Base-by-base conservation (phyloP, 2,329 filamentous ascomycete genomes). In the Phaeosphaeria sp. region DNA sequence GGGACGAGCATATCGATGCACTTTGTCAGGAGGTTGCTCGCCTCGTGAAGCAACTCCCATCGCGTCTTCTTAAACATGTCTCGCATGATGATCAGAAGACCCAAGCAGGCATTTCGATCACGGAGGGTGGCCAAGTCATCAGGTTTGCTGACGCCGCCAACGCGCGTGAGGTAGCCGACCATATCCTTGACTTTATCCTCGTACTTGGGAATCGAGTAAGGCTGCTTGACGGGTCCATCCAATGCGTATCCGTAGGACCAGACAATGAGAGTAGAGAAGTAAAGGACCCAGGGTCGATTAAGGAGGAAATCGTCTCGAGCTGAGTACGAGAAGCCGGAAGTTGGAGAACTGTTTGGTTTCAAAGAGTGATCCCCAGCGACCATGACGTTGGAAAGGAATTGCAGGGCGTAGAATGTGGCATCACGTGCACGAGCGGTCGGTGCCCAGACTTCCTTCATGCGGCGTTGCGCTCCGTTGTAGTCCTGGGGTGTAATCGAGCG, bases 241-340 rank as follows among this genome's bases (percentile, higher is more conserved):
- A 96, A 81, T 0, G 94, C 93, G 73, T 89, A 97, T 2, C 93
- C 94, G 70, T 98, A 99, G 59, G 89, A 92, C 95, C 95, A 99
- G 1, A 98, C 91, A 21, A 97, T 92, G 15, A 99, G 83, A 0
- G 89, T 89, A 0, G 95, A 92, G 73, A 97, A 96, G 78, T 97
- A 99, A 51, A 98, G 82, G 11, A 97, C 93, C 94, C 95, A 99
- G 0, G 94, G 92, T 17, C 95, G 85, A 71, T 98, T 96, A 58
- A 98, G 84, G 1, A 97, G 83, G 52, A 93, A 91, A 69, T 99
- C 95, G 68, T 97, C 91, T 20, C 92, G 87, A 0, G 93, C 92
- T 18, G 88, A 89, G 76, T 98, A 99, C 24, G 74, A 69, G 45
- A 79, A 73, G 48, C 77, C 72, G 11, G 70, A 64, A 20, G 66